Conservation (phyloP, 202 grass and related monocot genomes). For the Eragrostis tef region DNA sequence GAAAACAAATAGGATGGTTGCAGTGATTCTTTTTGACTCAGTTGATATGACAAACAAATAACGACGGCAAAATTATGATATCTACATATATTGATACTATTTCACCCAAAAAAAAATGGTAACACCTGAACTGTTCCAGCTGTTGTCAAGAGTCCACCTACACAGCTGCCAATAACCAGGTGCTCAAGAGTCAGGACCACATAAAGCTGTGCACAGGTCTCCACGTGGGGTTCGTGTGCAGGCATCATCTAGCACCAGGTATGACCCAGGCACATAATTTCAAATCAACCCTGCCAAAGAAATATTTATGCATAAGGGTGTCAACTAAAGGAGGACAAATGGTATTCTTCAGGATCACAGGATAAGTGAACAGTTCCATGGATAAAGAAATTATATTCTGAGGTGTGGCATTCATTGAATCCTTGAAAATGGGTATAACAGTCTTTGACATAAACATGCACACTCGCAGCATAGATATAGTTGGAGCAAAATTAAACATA, state of each 20-base stretch:
- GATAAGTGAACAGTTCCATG: neutral
- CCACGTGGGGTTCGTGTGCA: conserved; percentile 58
- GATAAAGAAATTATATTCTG: neutral
- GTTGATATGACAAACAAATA: neutral
- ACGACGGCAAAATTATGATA: neutral
- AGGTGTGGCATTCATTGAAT: neutral
- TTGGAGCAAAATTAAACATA: neutral
- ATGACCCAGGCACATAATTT: conserved; percentile 80
- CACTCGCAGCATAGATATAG: neutral
- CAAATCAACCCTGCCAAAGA: conserved; percentile 75
- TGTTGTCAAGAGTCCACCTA: conserved; percentile 68
- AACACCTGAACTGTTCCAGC: conserved; percentile 77
- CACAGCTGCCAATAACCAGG: conserved; percentile 71
- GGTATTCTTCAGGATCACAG: too few relatives aligned
- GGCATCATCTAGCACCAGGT: conserved; percentile 67
- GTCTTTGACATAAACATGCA: neutral
- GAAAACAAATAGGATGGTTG: neutral
- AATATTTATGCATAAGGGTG: neutral
- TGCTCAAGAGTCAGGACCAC: conserved; percentile 50
- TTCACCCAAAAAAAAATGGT: too few relatives aligned
- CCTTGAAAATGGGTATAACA: neutral
- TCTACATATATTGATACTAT: neutral
- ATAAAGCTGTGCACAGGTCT: conserved; percentile 70
- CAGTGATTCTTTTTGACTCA: conserved; percentile 2
- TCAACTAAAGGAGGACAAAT: too few relatives aligned